Percentiles rank a stretch among this genome's conserved stretches.
These are phyloP conservation scores for Epichloe aotearoae DNA, from an alignment of 2,329 filamentous ascomycete genomes.

Conservation along the genomic window DNA sequence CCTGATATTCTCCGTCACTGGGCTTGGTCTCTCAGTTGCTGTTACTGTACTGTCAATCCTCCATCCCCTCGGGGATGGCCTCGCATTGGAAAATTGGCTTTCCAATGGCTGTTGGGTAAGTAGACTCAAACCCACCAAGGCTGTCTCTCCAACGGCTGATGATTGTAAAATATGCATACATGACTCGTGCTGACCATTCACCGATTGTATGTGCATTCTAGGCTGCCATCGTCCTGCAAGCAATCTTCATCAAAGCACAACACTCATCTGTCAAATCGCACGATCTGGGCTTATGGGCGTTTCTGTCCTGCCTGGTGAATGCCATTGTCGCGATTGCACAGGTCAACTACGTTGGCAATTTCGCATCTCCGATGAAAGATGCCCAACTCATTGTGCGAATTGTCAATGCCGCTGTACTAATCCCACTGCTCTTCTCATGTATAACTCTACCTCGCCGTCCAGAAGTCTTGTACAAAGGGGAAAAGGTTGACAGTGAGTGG, in stretches of 20 bases:
- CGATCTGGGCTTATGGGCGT: conserved; percentile 37
- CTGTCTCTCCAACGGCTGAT: not conserved
- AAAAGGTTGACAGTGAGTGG: conserved; percentile 48
- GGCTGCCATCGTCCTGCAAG: conserved; percentile 39
- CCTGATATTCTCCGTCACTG: conserved; percentile 37
- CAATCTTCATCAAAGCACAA: conserved; percentile 32
- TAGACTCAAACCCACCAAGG: conserved; percentile 4
- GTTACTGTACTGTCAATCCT: conserved; percentile 40
- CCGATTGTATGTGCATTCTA: conserved; percentile 13
- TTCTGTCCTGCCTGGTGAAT: conserved; percentile 33
- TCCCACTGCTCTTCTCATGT: conserved; percentile 34
- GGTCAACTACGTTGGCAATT: conserved; percentile 22
- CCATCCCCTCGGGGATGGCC: conserved; percentile 18
- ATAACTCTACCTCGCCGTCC: conserved; percentile 53
- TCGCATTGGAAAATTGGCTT: conserved; percentile 46
- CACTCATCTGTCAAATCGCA: conserved; percentile 39
- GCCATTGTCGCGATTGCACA: conserved; percentile 31
- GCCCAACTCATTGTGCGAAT: conserved; percentile 32
- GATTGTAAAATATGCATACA: not conserved
- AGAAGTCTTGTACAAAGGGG: conserved; percentile 46
- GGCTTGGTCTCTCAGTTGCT: conserved; percentile 41
- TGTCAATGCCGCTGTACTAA: conserved; percentile 29
- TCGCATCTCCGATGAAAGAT: conserved; percentile 20
- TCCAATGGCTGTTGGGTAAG: conserved; percentile 50
- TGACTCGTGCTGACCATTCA: not conserved